A percentile compares a stretch with the other conserved stretches of the same genome.
phyloP scores from a whole-genome alignment of 495 filamentous ascomycete species.

The Glutinoglossum americanum region DNA sequence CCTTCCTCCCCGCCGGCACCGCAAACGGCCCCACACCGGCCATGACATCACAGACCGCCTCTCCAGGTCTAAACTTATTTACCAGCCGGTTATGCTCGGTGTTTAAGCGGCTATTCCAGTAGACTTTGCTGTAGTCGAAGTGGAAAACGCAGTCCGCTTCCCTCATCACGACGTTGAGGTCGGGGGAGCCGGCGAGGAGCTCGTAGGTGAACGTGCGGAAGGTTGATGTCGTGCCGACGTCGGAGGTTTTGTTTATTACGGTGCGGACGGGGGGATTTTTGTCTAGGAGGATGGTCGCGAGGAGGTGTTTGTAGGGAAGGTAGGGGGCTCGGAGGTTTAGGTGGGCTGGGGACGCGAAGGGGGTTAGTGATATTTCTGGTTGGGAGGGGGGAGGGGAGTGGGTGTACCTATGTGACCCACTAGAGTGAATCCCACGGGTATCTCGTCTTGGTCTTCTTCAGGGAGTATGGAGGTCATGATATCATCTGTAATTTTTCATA shows the following conservation, averaged over 20 bases:
- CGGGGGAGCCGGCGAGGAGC: constrained; percentile 55
- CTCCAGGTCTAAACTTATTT: constrained; percentile 53
- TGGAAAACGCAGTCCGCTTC: constrained; percentile 40
- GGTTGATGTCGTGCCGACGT: constrained; percentile 62
- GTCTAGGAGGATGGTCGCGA: constrained; percentile 66
- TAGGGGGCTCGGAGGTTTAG: constrained; percentile 71
- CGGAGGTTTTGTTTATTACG: constrained; percentile 88
- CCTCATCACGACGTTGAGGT: constrained; percentile 56
- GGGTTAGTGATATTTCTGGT: background rate
- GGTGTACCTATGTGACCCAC: constrained; percentile 65
- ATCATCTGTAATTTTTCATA: constrained; percentile 32
- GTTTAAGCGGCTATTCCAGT: constrained; percentile 87
- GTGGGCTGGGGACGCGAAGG: constrained; percentile 42
- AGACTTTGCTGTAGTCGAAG: constrained; percentile 73
- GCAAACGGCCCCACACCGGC: constrained; percentile 93
- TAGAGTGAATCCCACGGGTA: constrained; percentile 68
- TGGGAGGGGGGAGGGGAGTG: constrained; percentile 10
- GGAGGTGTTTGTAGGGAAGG: constrained; percentile 60
- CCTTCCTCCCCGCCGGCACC: constrained; percentile 70
- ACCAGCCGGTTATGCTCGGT: constrained; percentile 73
- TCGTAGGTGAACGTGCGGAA: constrained; percentile 91
- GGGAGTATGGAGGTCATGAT: constrained; percentile 64
- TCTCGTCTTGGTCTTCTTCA: constrained; percentile 40
- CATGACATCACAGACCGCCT: constrained; percentile 94
- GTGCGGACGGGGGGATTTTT: constrained; percentile 66